These are phyloP conservation scores for Saccharomycopsis fermentans DNA, from an alignment of 805 yeast species.

Conservation along the genomic window DNA sequence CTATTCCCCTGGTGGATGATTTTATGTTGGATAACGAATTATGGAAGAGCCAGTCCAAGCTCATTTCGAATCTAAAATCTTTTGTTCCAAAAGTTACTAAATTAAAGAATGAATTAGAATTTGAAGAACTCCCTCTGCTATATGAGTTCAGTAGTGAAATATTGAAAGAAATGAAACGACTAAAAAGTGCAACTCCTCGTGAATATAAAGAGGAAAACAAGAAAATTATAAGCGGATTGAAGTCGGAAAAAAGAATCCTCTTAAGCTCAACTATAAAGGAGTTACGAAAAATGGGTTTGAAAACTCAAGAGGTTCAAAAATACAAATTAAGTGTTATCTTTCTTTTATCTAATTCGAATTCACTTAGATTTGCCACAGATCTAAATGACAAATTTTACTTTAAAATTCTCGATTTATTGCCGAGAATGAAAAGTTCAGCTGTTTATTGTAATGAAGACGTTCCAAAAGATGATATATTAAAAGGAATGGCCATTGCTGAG, in stretches of 20 bases:
- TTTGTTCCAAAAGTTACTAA: conserved; percentile 29
- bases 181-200: conserved; percentile 72
- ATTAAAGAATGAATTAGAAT: conserved; percentile 2
- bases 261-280: conserved; percentile 71
- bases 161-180: conserved; percentile 39
- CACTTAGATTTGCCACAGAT: conserved; percentile 33
- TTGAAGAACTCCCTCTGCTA: conserved; percentile 11
- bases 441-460: conserved; percentile 58
- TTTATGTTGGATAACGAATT: neutral
- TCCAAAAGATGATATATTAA: conserved; percentile 62
- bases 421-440: conserved; percentile 62
- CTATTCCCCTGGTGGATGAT: conserved; percentile 7
- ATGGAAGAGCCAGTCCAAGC: conserved; percentile 7
- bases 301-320: conserved; percentile 48
- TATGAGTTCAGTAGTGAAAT: conserved; percentile 21
- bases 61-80: conserved; percentile 31
- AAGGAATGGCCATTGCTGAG: conserved; percentile 69
- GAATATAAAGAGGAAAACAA: conserved; percentile 63
- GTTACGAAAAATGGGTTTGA: conserved; percentile 67
- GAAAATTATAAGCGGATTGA: conserved; percentile 57
- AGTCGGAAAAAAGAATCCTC: conserved; percentile 69
- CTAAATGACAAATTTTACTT: conserved; percentile 47
- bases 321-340: conserved; percentile 38
- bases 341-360: conserved; percentile 44
- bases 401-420: conserved; percentile 67